Percentiles rank a stretch among this genome's conserved stretches.
phyloP scores from a whole-genome alignment of 2,329 filamentous ascomycete genomes.

The Penicillium glabrum region DNA sequence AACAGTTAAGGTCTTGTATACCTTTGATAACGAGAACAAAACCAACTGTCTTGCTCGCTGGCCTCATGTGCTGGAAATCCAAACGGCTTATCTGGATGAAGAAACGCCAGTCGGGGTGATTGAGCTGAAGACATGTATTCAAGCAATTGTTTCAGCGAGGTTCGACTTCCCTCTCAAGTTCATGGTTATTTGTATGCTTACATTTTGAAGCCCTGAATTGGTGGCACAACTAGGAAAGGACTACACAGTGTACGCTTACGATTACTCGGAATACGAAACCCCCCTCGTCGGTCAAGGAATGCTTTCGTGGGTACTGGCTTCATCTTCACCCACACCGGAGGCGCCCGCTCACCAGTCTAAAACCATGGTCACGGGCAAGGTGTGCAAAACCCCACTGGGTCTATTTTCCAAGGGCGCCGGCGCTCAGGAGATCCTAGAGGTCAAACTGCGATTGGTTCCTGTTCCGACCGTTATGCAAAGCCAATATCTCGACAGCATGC shows the following conservation, averaged over 20 bases:
- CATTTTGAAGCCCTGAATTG: conserved; percentile 72
- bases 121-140: conserved; percentile 81
- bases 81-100: conserved; percentile 79
- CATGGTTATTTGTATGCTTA: conserved; percentile 5
- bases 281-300: conserved; percentile 94
- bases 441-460: conserved; percentile 81
- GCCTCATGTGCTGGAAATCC: conserved; percentile 75
- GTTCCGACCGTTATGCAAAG: conserved; percentile 65
- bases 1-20: conserved; percentile 93
- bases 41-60: conserved; percentile 86
- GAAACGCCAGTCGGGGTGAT: conserved; percentile 79
- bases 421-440: conserved; percentile 81
- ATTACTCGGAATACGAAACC: conserved; percentile 92
- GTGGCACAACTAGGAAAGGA: conserved; percentile 71
- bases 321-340: conserved; percentile 57
- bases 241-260: conserved; percentile 95
- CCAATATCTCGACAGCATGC: conserved; percentile 62
- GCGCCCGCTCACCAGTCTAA: conserved; percentile 61
- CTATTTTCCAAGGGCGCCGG: conserved; percentile 71
- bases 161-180: conserved; percentile 31
- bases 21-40: conserved; percentile 85
- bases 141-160: conserved; percentile 70
- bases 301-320: conserved; percentile 77
- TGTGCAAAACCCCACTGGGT: conserved; percentile 81
- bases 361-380: conserved; percentile 76